Evolutionary conservation across 140 eudicot genomes (phyloP), one percentile per base, ranked within the genome.

Genomic region (Flaveria floridana): DNA sequence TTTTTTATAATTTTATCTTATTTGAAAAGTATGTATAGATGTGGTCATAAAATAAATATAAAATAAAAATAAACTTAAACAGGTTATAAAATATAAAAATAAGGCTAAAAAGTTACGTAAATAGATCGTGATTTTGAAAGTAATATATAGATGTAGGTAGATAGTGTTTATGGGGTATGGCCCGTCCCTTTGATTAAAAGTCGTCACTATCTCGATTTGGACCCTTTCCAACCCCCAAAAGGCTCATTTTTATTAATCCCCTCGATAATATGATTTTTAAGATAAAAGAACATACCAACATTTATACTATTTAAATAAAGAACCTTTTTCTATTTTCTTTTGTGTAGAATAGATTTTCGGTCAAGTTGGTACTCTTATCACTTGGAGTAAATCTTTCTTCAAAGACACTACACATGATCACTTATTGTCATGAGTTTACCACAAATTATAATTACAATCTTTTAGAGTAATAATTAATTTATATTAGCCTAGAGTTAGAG

Each of bases 151-250:
- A 56, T 55, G 62, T 55, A 16, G 28, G 26, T 11, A 7, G 8
- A 7, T 6, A 53, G 61, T 0, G 7, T 4, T 7, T 12, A 59
- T 59, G 42, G 67, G 34, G 52, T 18, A 68, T 68, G 73, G 73
- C 73, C 5, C 41, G 41, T 44, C 41, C 73, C 12, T 68, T 46
- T 44, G 21, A 7, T 42, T 68, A 68, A 68, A 68, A 46, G 73
- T 46, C 73, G 20, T 20, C 58, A 5, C 58, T 46, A 6, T 7
- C 39, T 46, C 30, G 47, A 20, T 68, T 44, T 68, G 41, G 73
- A 46, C 58, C 58, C 73, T 68, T 68, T 46, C 73, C 73, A 46
- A 21, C 57, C 73, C 4, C 73, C 58, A 48, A 68, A 68, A 46
- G 73, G 13, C 57, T 44, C 39, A 1, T 67, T 42, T 4, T 11